These are phyloP conservation scores for Botrytis squamosa DNA, from an alignment of 2,329 filamentous ascomycete genomes.

Conservation along the genomic window DNA sequence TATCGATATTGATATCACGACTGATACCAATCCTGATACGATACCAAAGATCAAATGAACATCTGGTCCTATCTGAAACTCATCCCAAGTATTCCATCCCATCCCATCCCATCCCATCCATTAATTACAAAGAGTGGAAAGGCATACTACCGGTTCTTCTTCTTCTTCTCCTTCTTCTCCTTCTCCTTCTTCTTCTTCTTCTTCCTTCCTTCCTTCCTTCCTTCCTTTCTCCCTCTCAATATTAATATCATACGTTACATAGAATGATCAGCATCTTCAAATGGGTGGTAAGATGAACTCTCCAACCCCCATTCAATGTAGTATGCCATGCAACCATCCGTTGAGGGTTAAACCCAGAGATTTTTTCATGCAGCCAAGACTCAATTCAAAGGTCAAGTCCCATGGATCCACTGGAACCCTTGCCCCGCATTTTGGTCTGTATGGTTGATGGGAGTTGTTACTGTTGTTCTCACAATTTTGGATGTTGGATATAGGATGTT, in stretches of 20 bases:
- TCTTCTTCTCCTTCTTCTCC: neutral
- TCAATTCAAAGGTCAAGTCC: neutral
- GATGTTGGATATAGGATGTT: too few species aligned
- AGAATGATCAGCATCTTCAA: slow-evolving; percentile 24
- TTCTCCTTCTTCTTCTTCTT: neutral
- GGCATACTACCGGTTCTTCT: neutral
- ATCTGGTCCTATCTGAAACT: neutral
- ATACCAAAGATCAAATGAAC: neutral
- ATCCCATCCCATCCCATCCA: neutral
- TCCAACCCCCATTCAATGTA: neutral
- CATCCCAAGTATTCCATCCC: neutral
- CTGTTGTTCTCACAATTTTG: too few species aligned
- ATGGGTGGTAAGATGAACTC: neutral
- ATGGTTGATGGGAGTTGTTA: neutral
- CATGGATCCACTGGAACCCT: neutral
- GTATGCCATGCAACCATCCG: slow-evolving; percentile 29
- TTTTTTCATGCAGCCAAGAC: neutral
- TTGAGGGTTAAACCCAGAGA: slow-evolving; percentile 18
- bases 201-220: neutral
- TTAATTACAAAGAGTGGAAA: neutral
- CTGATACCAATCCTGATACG: neutral
- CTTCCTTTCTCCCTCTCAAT: neutral
- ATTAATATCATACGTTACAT: slow-evolving; percentile 35
- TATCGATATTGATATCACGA: neutral
- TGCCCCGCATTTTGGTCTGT: neutral